Evolutionary conservation across 108 stramenopile species (phyloP).

Genomic region (Fragilariopsis cylindrus): DNA sequence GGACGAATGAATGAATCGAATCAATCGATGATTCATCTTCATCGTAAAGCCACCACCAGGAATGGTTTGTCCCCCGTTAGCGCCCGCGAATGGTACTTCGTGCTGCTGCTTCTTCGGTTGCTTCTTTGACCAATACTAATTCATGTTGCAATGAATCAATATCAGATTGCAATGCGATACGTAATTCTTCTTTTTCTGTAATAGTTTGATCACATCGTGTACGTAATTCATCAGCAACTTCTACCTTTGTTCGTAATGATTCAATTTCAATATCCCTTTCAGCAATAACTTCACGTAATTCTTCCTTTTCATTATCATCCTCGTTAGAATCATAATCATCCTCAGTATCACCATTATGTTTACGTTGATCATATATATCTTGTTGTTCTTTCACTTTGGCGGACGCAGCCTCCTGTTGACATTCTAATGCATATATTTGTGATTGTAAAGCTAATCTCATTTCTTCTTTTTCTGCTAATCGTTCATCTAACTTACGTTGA

Average conservation of each 20-base stretch:
- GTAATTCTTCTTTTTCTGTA: neutral
- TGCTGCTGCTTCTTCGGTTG: neutral
- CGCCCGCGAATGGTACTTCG: too few species aligned
- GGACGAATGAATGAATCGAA: too few species aligned
- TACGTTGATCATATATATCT: neutral
- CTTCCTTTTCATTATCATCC: neutral
- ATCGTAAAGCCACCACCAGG: too few species aligned
- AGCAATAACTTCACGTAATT: neutral
- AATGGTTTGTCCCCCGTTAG: too few species aligned
- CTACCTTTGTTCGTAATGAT: neutral
- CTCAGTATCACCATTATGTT: neutral
- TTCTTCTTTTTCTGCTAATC: slow-evolving; percentile 6
- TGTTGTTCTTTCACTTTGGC: neutral
- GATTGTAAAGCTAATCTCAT: neutral
- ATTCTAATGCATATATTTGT: neutral
- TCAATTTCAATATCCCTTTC: neutral
- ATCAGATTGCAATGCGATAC: neutral
- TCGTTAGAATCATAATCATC: neutral
- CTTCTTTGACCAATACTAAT: neutral
- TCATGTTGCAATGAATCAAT: neutral
- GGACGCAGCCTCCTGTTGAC: neutral
- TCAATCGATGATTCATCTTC: too few species aligned
- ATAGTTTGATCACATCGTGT: neutral
- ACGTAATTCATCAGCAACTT: neutral
- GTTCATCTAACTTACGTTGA: neutral